phyloP scores from a whole-genome alignment of 139 green algal genomes.

The Spirogloea muscicola region DNA sequence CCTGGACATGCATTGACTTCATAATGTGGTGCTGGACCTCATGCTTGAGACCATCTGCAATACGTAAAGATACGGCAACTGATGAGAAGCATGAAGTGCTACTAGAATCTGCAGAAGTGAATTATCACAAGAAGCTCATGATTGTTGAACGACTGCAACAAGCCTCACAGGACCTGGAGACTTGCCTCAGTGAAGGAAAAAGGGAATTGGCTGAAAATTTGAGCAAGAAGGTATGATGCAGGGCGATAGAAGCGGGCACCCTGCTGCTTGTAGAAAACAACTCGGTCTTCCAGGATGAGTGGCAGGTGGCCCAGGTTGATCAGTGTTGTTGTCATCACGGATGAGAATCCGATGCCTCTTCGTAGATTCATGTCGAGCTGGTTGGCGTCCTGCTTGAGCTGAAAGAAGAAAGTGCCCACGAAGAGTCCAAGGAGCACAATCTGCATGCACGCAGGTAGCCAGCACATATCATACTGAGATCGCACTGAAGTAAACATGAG shows the following conservation, averaged over 20 bases:
- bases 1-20: no score
- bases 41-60: no score
- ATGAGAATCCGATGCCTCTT: background rate
- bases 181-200: conserved; percentile 16
- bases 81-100: no score
- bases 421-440: background rate
- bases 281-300: background rate
- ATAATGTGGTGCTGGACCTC: no score
- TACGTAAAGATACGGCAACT: no score
- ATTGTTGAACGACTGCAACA: no score
- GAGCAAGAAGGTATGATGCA: background rate
- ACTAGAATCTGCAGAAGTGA: no score
- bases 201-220: background rate
- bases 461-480: no score
- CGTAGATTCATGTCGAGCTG: background rate
- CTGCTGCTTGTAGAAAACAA: conserved; percentile 24
- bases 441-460: no score
- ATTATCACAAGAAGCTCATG: no score
- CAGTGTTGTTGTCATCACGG: background rate
- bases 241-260: conserved; percentile 8
- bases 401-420: conserved; percentile 2
- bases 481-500: no score
- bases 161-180: background rate
- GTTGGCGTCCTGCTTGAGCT: background rate
- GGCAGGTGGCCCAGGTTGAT: conserved; percentile 1